Evolutionary conservation across 2,329 filamentous ascomycete species (phyloP).

Genomic region (Sphaerulina populicola): DNA sequence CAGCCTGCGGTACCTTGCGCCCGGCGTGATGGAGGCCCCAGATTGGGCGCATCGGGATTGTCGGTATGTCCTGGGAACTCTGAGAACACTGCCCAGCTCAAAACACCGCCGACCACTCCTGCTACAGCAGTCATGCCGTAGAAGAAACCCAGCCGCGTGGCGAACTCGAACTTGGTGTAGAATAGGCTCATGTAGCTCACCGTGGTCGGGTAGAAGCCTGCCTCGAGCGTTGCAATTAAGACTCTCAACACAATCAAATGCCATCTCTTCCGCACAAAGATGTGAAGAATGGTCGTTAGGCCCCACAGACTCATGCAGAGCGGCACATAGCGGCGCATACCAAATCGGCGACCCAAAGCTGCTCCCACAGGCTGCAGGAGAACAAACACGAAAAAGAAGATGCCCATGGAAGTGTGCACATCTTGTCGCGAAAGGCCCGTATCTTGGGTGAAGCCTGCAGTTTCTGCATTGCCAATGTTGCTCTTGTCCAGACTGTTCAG

Average conservation of each 20-base stretch:
- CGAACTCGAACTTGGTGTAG: constrained; percentile 52
- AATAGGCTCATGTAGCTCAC: constrained; percentile 53
- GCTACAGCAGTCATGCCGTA: constrained; percentile 52
- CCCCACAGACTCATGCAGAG: constrained; percentile 50
- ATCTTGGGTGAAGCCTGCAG: constrained; percentile 52
- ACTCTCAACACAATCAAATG: constrained; percentile 42
- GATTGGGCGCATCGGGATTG: background rate
- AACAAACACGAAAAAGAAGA: constrained; percentile 54
- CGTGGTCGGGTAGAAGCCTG: constrained; percentile 52
- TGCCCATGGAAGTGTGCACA: constrained; percentile 49
- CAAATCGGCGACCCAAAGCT: constrained; percentile 50
- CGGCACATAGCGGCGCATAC: constrained; percentile 50
- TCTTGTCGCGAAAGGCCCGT: constrained; percentile 46
- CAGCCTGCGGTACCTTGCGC: constrained; percentile 23
- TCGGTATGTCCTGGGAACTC: constrained; percentile 29
- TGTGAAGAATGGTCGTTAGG: constrained; percentile 42
- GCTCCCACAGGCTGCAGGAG: constrained; percentile 49
- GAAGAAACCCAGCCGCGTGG: constrained; percentile 46
- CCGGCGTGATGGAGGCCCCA: constrained; percentile 9
- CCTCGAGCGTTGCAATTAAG: constrained; percentile 44
- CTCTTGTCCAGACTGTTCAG: constrained; percentile 48
- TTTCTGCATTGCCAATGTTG: constrained; percentile 50
- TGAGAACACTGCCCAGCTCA: constrained; percentile 46
- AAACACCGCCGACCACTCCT: constrained; percentile 48
- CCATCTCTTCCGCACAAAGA: constrained; percentile 41